phyloP scores from a whole-genome alignment of 441 rosid species.

The Jatropha podagrica region DNA sequence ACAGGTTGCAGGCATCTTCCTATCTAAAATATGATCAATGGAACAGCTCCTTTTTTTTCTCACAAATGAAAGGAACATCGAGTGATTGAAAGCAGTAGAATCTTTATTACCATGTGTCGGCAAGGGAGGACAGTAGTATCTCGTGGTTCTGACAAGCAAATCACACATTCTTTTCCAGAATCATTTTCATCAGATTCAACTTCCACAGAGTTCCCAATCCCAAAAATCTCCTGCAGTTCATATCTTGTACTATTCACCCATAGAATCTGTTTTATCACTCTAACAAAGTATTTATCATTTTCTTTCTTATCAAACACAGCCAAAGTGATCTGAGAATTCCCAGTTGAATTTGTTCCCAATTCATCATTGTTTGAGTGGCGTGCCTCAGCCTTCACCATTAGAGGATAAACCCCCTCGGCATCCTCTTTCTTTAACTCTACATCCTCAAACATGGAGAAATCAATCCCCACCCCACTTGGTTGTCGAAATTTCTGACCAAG shows the following conservation, averaged over 20 bases:
- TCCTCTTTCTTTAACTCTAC: conserved; percentile 54
- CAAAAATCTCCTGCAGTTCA: conserved; percentile 80
- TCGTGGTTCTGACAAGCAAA: conserved; percentile 86
- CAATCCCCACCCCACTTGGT: conserved; percentile 73
- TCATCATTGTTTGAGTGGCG: conserved; percentile 26
- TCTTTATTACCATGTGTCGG: conserved; percentile 70
- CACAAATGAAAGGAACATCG: no score
- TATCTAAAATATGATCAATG: neutral
- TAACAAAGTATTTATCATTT: conserved; percentile 46
- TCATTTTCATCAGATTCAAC: conserved; percentile 63
- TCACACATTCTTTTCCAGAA: conserved; percentile 80
- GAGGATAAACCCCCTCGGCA: conserved; percentile 67
- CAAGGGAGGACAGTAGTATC: conserved; percentile 84
- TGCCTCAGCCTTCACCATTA: conserved; percentile 70
- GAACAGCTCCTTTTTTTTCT: neutral
- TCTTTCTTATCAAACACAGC: conserved; percentile 78
- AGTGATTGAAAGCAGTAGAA: neutral
- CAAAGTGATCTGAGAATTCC: conserved; percentile 66
- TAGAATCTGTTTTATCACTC: conserved; percentile 70
- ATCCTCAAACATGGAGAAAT: conserved; percentile 63
- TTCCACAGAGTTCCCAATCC: conserved; percentile 56
- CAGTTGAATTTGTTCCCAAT: conserved; percentile 31
- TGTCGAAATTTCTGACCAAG: conserved; percentile 61
- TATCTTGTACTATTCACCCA: conserved; percentile 81
- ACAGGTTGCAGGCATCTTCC: no score